Evolutionary conservation across 1,284 basidiomycete genomes (phyloP), one percentile per base, ranked within the genome.

Genomic region (Boletus putidus): DNA sequence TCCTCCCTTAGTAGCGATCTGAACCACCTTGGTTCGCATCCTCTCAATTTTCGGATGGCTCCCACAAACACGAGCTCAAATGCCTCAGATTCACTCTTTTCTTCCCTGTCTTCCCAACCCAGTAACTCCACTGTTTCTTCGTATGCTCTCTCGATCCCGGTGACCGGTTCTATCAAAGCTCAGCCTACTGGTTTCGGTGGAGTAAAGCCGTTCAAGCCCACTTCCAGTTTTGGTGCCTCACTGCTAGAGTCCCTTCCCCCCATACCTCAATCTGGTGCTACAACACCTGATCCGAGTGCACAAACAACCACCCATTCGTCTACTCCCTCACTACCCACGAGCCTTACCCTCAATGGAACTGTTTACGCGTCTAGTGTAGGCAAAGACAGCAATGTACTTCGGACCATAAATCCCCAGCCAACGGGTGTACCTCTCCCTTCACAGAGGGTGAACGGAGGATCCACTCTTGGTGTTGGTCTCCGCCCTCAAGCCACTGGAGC

Each of bases 151-250:
- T 73, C 74, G 4, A 68, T 68, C 45, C 65, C 72, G 6, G 15
- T 52, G 11, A 44, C 43, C 9, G 37, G 50, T 23, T 73, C 79
- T 9, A 65, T 95, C 10, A 85, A 87, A 67, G 77, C 91, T 1
- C 94, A 97, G 68, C 71, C 79, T 40, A 97, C 95, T 2, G 95
- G 95, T 1, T 92, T 89, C 65, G 78, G 81, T 29, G 90, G 88
- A 3, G 76, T 97, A 64, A 95, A 93, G 74, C 82, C 92, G 3
- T 98, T 98, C 83, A 94, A 96, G 73, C 95, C 95, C 3, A 85
- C 90, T 0, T 93, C 90, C 2, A 89, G 86, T 35, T 98, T 98
- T 71, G 95, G 95, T 36, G 87, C 90, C 40, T 84, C 86, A 18
- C 73, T 96, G 35, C 73, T 95, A 56, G 91, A 92, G 59, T 85